Evolutionary conservation across 805 yeast genomes (phyloP), one percentile per base, ranked within the genome.

Genomic region (Scheffersomyces amazonensis): DNA sequence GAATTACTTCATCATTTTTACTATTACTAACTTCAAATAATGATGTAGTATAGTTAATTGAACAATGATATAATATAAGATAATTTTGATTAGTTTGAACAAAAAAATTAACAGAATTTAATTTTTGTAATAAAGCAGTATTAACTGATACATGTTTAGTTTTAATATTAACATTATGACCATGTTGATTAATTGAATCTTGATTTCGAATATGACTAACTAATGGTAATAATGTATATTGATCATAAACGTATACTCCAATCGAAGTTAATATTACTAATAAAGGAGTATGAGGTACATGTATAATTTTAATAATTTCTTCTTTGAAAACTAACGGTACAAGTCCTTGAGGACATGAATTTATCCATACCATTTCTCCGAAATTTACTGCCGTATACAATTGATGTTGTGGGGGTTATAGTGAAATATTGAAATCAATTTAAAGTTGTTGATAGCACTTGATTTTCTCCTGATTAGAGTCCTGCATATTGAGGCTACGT

Each of bases 181-280:
- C 86, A 56, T 71, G 73, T 16, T 58, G 57, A 18, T 62, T 58
- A 12, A 79, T 41, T 3, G 81, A 73, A 16, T 62, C 60, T 16
- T 50, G 48, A 0, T 73, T 57, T 38, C 85, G 54, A 5, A 63
- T 56, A 46, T 76, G 78, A 2, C 67, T 66, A 8, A 75, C 70
- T 4, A 78, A 56, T 1, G 81, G 78, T 6, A 66, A 42, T 9
- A 62, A 46, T 8, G 69, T 62, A 23, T 33, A 34, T 33, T 58
- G 58, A 43, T 70, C 58, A 31, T 60, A 48, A 1, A 71, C 38
- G 15, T 48, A 50, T 3, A 72, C 40, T 0, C 64, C 37, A 2
- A 52, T 41, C 2, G 40, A 27, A 2, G 75, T 66, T 8, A 72
- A 49, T 1, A 68, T 37, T 1, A 48, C 58, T 15, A 60, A 25